Evolutionary conservation across 2,329 filamentous ascomycete genomes (phyloP), one percentile per base, ranked within the genome.

Genomic region (Exophiala xenobiotica): DNA sequence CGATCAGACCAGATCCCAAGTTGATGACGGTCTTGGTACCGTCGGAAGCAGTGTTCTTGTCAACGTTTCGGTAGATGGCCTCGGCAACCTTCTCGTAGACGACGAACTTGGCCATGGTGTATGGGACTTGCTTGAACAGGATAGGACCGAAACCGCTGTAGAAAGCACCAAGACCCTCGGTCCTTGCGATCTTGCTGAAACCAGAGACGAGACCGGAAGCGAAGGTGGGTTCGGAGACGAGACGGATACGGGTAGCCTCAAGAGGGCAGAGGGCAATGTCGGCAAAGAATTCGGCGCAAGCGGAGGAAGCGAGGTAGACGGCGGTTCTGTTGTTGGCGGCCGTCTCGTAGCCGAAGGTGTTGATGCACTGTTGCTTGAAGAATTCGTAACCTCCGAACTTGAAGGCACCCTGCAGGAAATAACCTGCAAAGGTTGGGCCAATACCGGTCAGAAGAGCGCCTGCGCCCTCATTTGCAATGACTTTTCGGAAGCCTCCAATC

Each of bases 351-450:
- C 90, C 90, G 67, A 95, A 74, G 58, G 79, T 57, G 79, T 89
- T 86, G 75, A 95, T 93, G 69, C 78, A 82, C 77, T 93, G 87
- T 78, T 91, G 83, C 86, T 95, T 95, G 87, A 95, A 95, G 78
- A 95, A 86, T 78, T 95, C 90, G 75, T 95, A 95, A 72, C 90
- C 90, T 73, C 90, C 90, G 74, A 93, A 93, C 79, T 95, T 95
- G 81, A 93, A 85, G 66, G 88, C 87, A 70, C 90, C 89, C 78
- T 95, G 89, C 66, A 95, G 85, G 85, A 95, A 95, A 79, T 95
- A 95, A 73, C 89, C 89, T 61, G 89, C 87, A 63, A 85, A 84
- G 69, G 89, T 95, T 67, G 89, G 90, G 64, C 90, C 90, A 72
- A 85, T 81, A 75, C 89, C 89, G 63, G 90, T 95, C 72, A 89